Conservation (phyloP, 2,329 filamentous ascomycete genomes). For the Arthrobotrys megalospora region DNA sequence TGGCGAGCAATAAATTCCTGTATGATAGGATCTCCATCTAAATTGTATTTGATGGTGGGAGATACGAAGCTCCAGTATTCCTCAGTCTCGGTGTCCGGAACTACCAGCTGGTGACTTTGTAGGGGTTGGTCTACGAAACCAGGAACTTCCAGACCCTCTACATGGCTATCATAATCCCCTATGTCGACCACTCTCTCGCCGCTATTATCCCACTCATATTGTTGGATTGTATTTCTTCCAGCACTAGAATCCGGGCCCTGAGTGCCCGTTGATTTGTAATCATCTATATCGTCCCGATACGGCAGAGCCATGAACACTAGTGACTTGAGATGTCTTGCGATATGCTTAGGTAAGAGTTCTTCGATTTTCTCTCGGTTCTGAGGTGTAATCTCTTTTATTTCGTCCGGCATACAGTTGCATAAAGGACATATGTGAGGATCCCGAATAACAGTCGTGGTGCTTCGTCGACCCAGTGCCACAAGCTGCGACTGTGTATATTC, state of each 20-base stretch:
- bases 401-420: slow-evolving; percentile 29
- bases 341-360: slow-evolving; percentile 22
- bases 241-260: no score
- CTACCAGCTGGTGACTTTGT: no score
- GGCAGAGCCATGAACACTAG: slow-evolving; percentile 22
- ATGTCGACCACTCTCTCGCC: no score
- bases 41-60: background rate
- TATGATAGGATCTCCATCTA: background rate
- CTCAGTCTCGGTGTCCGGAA: no score
- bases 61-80: no score
- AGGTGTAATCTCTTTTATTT: slow-evolving; percentile 16
- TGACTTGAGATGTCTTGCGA: slow-evolving; percentile 28
- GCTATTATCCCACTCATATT: no score
- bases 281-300: slow-evolving; percentile 16
- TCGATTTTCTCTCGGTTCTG: slow-evolving; percentile 3
- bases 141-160: no score
- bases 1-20: background rate
- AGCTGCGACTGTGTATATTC: slow-evolving; percentile 20
- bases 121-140: no score
- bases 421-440: slow-evolving; percentile 16
- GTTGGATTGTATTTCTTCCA: no score
- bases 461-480: slow-evolving; percentile 1
- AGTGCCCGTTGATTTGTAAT: background rate
- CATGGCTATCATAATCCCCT: no score
- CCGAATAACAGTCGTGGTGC: background rate